Percentiles rank a stretch among this genome's conserved stretches.
These are phyloP conservation scores for Ustilago cynodontis DNA, from an alignment of 1,284 basidiomycete species.

Conservation along the genomic window DNA sequence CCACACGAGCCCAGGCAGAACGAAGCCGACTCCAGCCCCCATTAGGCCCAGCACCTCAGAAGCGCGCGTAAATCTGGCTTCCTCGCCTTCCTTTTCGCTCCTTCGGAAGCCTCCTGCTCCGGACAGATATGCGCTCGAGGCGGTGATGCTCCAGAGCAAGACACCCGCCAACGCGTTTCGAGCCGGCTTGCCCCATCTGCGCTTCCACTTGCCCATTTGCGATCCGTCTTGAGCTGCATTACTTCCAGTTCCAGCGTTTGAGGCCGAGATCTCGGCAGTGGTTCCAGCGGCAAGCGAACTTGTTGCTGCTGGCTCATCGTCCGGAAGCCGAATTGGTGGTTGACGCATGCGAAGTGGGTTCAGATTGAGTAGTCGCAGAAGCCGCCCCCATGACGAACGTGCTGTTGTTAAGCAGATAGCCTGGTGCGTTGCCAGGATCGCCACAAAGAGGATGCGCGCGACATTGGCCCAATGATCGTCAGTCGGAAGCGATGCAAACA, in stretches of 20 bases:
- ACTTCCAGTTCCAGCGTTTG: not conserved
- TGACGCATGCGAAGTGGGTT: constrained; percentile 51
- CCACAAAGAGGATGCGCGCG: constrained; percentile 55
- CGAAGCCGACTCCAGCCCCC: constrained; percentile 64
- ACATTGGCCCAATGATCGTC: constrained; percentile 60
- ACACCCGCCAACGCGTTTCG: constrained; percentile 59
- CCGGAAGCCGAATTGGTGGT: constrained; percentile 27
- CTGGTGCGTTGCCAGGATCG: constrained; percentile 61
- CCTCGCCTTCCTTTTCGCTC: constrained; percentile 60
- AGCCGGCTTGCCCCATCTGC: constrained; percentile 57
- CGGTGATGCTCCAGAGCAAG: constrained; percentile 60
- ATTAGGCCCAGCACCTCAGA: constrained; percentile 62
- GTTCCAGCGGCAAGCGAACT: constrained; percentile 1
- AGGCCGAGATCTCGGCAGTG: not conserved
- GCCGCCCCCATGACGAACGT: constrained; percentile 63
- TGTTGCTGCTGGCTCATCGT: constrained; percentile 10
- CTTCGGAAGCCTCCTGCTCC: constrained; percentile 63
- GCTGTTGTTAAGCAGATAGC: constrained; percentile 64
- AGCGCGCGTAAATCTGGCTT: constrained; percentile 61
- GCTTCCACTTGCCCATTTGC: constrained; percentile 30
- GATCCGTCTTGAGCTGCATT: constrained; percentile 14
- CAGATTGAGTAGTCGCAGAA: constrained; percentile 57
- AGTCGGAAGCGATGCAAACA: constrained; percentile 61
- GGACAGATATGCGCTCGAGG: constrained; percentile 60
- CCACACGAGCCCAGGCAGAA: constrained; percentile 67